These are phyloP conservation scores for Heliamphora exappendiculata DNA, from an alignment of 148 eudicot genomes.

Conservation along the genomic window DNA sequence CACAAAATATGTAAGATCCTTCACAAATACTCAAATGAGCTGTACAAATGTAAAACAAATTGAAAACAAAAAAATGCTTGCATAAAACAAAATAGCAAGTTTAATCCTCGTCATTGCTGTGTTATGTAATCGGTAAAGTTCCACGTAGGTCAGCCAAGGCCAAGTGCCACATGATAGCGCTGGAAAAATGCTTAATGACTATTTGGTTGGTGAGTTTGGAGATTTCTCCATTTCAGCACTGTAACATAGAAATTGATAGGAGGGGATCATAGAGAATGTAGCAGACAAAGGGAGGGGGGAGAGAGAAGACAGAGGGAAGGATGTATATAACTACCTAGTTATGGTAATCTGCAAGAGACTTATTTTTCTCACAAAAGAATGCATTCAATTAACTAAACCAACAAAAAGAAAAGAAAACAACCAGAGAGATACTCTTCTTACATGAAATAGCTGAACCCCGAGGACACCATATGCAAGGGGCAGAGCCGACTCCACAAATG, in stretches of 20 bases:
- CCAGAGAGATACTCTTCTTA: constrained; percentile 32
- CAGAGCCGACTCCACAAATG: constrained; percentile 95
- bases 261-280: too few relatives aligned
- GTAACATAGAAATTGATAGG: neutral
- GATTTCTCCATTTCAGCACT: neutral
- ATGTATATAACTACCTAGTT: neutral
- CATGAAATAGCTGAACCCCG: constrained; percentile 93
- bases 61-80: neutral
- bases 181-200: neutral
- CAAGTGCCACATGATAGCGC: neutral
- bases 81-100: neutral
- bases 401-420: constrained; percentile 11
- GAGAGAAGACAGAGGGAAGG: too few relatives aligned
- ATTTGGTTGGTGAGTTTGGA: neutral
- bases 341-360: neutral
- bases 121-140: too few relatives aligned
- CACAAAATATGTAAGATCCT: too few relatives aligned
- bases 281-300: too few relatives aligned
- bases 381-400: neutral
- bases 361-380: neutral
- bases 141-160: neutral
- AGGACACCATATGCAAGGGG: constrained; percentile 95
- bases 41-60: too few relatives aligned
- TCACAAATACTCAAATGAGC: neutral
- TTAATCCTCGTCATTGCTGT: neutral